These are phyloP conservation scores for Pleochaeta shiraiana DNA, from an alignment of 2,329 filamentous ascomycete species.

Conservation along the genomic window DNA sequence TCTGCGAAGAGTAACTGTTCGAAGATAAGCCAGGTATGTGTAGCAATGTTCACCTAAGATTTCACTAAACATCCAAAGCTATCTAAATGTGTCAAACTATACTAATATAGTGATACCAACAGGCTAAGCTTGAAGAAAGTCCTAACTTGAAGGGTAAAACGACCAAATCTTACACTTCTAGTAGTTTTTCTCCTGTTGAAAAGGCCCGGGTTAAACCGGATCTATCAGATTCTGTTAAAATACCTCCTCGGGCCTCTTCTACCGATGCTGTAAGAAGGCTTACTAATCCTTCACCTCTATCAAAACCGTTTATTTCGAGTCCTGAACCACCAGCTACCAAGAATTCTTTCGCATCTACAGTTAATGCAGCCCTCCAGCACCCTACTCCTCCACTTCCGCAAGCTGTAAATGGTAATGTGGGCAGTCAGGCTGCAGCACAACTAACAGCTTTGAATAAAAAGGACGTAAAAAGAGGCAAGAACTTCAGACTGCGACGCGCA, in stretches of 20 bases:
- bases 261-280: constrained; percentile 37
- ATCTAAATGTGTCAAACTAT: too few species aligned
- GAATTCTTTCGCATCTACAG: constrained; percentile 20
- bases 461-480: constrained; percentile 63
- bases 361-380: constrained; percentile 17
- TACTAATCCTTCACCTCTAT: constrained; percentile 49
- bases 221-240: too few species aligned
- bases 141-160: too few species aligned
- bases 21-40: constrained; percentile 43
- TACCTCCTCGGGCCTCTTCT: constrained; percentile 39
- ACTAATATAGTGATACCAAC: too few species aligned
- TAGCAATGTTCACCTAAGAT: background rate
- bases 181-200: too few species aligned
- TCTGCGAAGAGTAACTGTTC: constrained; percentile 35
- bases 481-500: constrained; percentile 63
- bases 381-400: constrained; percentile 16
- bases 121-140: too few species aligned
- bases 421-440: constrained; percentile 52
- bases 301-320: constrained; percentile 44
- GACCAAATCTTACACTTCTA: too few species aligned
- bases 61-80: too few species aligned
- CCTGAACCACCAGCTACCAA: constrained; percentile 25
- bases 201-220: too few species aligned
- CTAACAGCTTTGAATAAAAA: constrained; percentile 74
- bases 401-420: constrained; percentile 18